phyloP scores from a whole-genome alignment of 2,329 filamentous ascomycete species.

The Apiospora kogelbergensis region DNA sequence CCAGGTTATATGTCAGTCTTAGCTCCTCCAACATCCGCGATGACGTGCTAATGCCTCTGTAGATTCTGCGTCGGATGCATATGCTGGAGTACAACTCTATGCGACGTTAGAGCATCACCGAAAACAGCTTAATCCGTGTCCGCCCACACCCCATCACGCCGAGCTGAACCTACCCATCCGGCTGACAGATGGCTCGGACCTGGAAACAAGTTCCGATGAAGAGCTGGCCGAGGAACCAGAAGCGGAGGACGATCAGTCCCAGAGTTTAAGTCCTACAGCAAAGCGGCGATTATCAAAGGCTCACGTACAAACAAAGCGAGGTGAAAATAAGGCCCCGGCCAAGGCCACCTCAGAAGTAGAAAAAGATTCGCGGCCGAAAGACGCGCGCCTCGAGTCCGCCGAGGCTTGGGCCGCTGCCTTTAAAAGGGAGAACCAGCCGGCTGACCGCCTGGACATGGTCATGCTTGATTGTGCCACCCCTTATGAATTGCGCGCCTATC shows the following conservation, averaged over 20 bases:
- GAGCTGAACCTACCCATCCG: conserved; percentile 67
- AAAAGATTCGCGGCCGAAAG: conserved; percentile 25
- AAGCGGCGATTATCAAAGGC: conserved; percentile 13
- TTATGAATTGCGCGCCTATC: conserved; percentile 56
- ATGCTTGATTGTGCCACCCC: conserved; percentile 10
- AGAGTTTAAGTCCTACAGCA: conserved; percentile 13
- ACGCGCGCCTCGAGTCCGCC: conserved; percentile 44
- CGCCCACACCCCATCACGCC: conserved; percentile 67
- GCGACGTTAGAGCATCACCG: conserved; percentile 70
- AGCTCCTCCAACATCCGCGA: background rate
- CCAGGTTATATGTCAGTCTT: conserved; percentile 69
- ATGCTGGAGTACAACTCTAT: conserved; percentile 74
- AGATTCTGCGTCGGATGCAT: conserved; percentile 83
- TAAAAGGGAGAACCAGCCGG: conserved; percentile 27
- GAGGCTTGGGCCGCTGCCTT: conserved; percentile 40
- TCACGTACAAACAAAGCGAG: background rate
- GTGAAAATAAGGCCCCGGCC: background rate
- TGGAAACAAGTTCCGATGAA: conserved; percentile 28
- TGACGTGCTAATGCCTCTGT: conserved; percentile 25
- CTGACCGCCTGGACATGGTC: background rate
- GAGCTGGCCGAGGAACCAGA: conserved; percentile 13
- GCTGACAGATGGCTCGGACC: conserved; percentile 44
- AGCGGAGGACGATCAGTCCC: conserved; percentile 4
- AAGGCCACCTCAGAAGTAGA: background rate
- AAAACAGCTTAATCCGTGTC: conserved; percentile 63